phyloP scores from a whole-genome alignment of 2,329 filamentous ascomycete genomes.

The Pseudogymnoascus sp. region DNA sequence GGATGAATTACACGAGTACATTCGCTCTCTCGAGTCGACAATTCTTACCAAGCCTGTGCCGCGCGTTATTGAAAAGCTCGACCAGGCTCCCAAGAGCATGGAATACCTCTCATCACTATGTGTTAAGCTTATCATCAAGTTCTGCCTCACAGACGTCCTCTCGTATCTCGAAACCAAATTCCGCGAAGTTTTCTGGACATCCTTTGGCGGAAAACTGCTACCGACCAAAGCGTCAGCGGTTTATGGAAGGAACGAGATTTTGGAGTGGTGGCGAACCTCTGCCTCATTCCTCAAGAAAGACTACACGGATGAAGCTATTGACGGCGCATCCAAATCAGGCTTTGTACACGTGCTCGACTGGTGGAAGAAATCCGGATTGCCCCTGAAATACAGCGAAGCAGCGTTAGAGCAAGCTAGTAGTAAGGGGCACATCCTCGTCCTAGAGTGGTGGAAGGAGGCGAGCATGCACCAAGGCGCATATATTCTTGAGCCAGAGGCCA shows the following conservation, averaged over 20 bases:
- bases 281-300: constrained; percentile 77
- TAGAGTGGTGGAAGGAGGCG: constrained; percentile 87
- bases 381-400: constrained; percentile 76
- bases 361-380: constrained; percentile 78
- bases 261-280: constrained; percentile 87
- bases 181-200: constrained; percentile 74
- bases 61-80: constrained; percentile 67
- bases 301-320: constrained; percentile 70
- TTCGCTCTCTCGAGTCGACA: constrained; percentile 76
- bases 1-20: constrained; percentile 62
- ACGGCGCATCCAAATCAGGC: constrained; percentile 78
- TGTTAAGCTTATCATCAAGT: constrained; percentile 85
- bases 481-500: constrained; percentile 35
- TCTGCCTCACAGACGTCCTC: constrained; percentile 73
- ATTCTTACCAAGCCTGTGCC: constrained; percentile 65
- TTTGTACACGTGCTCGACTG: constrained; percentile 81
- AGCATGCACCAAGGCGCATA: constrained; percentile 49
- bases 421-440: constrained; percentile 73
- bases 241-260: constrained; percentile 74
- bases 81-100: constrained; percentile 62
- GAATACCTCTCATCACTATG: constrained; percentile 68
- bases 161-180: constrained; percentile 60
- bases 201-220: constrained; percentile 72
- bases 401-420: constrained; percentile 82
- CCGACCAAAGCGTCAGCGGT: constrained; percentile 83